Base-by-base conservation (phyloP, 768 basidiomycete species). In the Xanthoconium purpureum region DNA sequence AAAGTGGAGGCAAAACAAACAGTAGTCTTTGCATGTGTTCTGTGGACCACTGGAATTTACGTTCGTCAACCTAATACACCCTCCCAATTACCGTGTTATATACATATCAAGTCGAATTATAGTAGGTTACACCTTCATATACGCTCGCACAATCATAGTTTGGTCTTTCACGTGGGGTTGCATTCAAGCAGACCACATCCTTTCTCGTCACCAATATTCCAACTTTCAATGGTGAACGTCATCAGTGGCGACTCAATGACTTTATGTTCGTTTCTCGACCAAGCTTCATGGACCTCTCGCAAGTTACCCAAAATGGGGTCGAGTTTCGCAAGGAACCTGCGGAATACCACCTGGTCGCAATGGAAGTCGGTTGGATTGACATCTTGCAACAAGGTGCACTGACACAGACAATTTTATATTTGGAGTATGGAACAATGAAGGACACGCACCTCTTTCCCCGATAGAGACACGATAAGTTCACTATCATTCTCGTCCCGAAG, bases 401-500 rank as follows among this genome's bases (percentile, higher is more conserved):
- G 43, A 44, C 30, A 35, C 42, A 42, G 52, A 60, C 29, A 28
- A 35, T 12, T 20, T 32, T 35, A 20, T 6, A 57, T 39, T 55
- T 10, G 24, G 24, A 24, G 24, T 24, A 24, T 4, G 24, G 24
- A 24, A 28, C 28, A 39, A 45, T 29, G 13, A 35, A 53, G 17
- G 42, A 38, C 43, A 66, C 73, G 28, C 17, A 78, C 77, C 61
- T 73, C 80, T 56, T 80, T 72, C 38, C 82, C 77, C 32, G 75
- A 77, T n/a, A 84, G 71, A 6, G 78, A 77, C 3, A 87, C 71
- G 6, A 73, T 66, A 15, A 87, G 63, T 35, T 72, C 67, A 5
- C 65, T 54, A 5, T 76, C 78, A 12, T 71, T 64, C 36, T 77
- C 76, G 54, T 89, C 86, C 62, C 82, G 73, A 15, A 88, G 63